A percentile compares a stretch with the other conserved stretches of the same genome.
Conservation (phyloP, 1,284 basidiomycete genomes). For the Heterobasidion parviporum region DNA sequence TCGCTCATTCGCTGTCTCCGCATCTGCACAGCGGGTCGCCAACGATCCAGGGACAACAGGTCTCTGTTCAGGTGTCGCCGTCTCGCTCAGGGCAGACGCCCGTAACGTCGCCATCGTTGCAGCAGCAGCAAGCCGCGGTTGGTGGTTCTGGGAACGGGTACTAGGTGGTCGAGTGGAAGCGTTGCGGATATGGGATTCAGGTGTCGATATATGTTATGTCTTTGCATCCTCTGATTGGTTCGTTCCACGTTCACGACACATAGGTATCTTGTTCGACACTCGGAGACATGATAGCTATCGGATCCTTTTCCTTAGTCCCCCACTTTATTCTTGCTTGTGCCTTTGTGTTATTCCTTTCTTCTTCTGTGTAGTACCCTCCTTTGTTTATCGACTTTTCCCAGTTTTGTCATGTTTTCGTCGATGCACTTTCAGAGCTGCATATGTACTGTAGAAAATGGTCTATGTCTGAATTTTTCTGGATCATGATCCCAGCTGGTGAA, state of each 20-base stretch:
- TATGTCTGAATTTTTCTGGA: not conserved
- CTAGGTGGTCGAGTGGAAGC: not conserved
- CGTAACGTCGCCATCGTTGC: conserved; percentile 54
- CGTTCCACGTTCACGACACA: too few relatives aligned
- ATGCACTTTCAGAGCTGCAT: not conserved
- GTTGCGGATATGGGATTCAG: too few relatives aligned
- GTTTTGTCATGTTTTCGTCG: not conserved
- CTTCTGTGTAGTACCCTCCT: not conserved
- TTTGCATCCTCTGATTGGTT: not conserved
- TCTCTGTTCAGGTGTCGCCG: conserved; percentile 36
- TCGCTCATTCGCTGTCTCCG: conserved; percentile 41
- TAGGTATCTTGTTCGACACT: too few relatives aligned
- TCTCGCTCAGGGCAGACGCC: conserved; percentile 47
- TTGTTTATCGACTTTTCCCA: not conserved
- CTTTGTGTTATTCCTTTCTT: not conserved
- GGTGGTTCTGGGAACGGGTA: not conserved
- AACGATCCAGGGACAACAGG: conserved; percentile 21
- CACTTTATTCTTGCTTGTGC: not conserved
- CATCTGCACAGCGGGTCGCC: conserved; percentile 46
- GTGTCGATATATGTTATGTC: not conserved
- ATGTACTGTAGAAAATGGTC: not conserved
- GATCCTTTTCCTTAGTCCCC: too few relatives aligned
- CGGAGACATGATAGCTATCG: too few relatives aligned
- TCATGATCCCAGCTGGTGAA: not conserved
- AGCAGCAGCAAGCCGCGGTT: conserved; percentile 31